Base-by-base conservation (phyloP, 2,329 filamentous ascomycete species). In the Alternaria postmessia region DNA sequence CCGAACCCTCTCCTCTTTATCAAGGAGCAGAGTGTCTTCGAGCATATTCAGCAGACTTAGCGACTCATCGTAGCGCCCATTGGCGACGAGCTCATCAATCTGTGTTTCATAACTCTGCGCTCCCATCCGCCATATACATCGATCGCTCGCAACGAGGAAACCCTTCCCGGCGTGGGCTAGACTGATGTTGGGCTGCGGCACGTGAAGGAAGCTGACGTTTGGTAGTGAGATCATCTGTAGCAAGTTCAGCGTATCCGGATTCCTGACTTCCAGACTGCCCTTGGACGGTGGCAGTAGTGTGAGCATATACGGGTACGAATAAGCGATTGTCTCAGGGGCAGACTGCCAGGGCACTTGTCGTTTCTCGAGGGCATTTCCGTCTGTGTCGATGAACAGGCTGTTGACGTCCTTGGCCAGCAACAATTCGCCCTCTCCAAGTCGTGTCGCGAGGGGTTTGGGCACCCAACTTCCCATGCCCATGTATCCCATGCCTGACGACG, bases 371-470 rank as follows among this genome's bases (percentile, higher is more conserved):
- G 93, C 86, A 67, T 93, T 94, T 5, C 94, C 95, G 30, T 93
- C 86, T 11, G 90, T 87, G 59, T 95, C 90, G 66, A 97, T 91
- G 76, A 99, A 99, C 53, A 97, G 82, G 1, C 94, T 96, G 76
- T 97, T 96, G 71, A 97, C 93, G 70, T 99, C 95, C 78, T 96
- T 97, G n/a, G 94, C 93, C n/a, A 99, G 84, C 59, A 99, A 81
- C 75, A 98, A 87, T 79, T 97, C 88, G 5, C 92, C 91, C 65
- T 96, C 91, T 3, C 88, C 87, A 12, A 99, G 84, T 68, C 90
- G 90, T 6, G 94, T 90, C 6, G 92, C 92, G 70, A 99, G 84
- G 7, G 95, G 96, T 73, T 92, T 96, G 2, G 95, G 94, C 57
- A 94, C 92, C 82, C 93, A 95, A 42, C 92, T 91, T 51, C 92